Conservation (phyloP, 139 green algal species). For the Chlamydomonas sphaeroides region DNA sequence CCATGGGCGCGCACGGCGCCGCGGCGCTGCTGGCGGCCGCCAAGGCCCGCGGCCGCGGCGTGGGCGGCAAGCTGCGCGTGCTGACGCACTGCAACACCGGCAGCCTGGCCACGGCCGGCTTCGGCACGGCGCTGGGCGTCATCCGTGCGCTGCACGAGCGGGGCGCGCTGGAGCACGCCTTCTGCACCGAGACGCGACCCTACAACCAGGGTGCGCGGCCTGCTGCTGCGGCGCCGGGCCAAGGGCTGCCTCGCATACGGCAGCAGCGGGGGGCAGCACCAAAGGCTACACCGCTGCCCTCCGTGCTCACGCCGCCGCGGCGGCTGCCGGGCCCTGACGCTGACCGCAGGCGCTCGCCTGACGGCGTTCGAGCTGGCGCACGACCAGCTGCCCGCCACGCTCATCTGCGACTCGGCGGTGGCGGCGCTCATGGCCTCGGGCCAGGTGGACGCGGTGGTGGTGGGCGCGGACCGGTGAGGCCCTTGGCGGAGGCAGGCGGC, state of each 20-base stretch:
- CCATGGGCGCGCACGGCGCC: constrained; percentile 83
- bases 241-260: too few species aligned
- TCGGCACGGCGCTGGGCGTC: constrained; percentile 94
- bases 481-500: too few species aligned
- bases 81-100: constrained; percentile 99
- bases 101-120: constrained; percentile 90
- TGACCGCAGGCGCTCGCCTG: constrained; percentile 83
- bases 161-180: constrained; percentile 83
- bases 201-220: constrained; percentile 98
- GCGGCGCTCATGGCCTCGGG: constrained; percentile 82
- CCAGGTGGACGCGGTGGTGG: constrained; percentile 91
- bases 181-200: constrained; percentile 92
- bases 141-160: constrained; percentile 83
- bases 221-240: too few species aligned
- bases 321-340: too few species aligned
- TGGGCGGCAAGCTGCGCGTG: constrained; percentile 68
- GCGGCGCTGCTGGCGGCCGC: constrained; percentile 74
- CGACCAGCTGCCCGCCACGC: constrained; percentile 89
- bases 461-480: constrained; percentile 86
- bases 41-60: constrained; percentile 34
- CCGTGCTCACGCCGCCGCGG: neutral
- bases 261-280: too few species aligned
- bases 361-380: constrained; percentile 96
- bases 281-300: too few species aligned
- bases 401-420: constrained; percentile 92